Evolutionary conservation across 1,139 yeast genomes (phyloP).

Genomic region (Scheffersomyces parashehatae): DNA sequence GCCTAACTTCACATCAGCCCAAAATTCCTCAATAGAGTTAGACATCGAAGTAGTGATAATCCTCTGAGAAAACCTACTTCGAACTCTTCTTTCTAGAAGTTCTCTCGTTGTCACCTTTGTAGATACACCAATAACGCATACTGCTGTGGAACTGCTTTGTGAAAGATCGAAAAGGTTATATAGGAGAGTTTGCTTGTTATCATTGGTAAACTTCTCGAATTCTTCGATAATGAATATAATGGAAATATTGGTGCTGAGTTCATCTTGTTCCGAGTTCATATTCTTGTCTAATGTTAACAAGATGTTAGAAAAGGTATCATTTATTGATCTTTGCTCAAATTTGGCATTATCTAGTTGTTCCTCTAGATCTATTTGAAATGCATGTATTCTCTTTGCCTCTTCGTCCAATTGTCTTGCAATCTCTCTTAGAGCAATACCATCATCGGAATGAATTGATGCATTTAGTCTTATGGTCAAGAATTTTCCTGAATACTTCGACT

Average conservation of each 20-base stretch:
- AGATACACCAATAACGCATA: constrained; percentile 80
- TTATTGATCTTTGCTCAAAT: constrained; percentile 39
- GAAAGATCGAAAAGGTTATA: constrained; percentile 87
- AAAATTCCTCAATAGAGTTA: constrained; percentile 43
- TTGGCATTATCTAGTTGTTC: constrained; percentile 15
- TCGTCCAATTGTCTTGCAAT: constrained; percentile 80
- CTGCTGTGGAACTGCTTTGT: constrained; percentile 73
- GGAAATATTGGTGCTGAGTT: constrained; percentile 37
- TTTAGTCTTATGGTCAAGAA: constrained; percentile 66
- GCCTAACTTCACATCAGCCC: constrained; percentile 28
- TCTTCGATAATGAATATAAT: constrained; percentile 82
- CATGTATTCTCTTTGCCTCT: constrained; percentile 25
- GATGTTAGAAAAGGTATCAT: constrained; percentile 42
- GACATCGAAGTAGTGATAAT: constrained; percentile 62
- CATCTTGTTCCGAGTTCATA: constrained; percentile 11
- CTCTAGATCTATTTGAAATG: constrained; percentile 4
- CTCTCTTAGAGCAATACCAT: constrained; percentile 75
- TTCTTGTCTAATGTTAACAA: constrained; percentile 32
- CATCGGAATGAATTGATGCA: constrained; percentile 76
- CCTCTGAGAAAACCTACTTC: constrained; percentile 85
- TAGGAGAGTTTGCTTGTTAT: constrained; percentile 72
- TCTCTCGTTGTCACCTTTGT: constrained; percentile 77
- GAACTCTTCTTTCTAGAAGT: constrained; percentile 83
- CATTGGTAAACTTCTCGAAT: constrained; percentile 68
- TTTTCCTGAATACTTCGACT: constrained; percentile 35